phyloP scores from a whole-genome alignment of 495 filamentous ascomycete genomes.

The Tetracladium marchalianum region DNA sequence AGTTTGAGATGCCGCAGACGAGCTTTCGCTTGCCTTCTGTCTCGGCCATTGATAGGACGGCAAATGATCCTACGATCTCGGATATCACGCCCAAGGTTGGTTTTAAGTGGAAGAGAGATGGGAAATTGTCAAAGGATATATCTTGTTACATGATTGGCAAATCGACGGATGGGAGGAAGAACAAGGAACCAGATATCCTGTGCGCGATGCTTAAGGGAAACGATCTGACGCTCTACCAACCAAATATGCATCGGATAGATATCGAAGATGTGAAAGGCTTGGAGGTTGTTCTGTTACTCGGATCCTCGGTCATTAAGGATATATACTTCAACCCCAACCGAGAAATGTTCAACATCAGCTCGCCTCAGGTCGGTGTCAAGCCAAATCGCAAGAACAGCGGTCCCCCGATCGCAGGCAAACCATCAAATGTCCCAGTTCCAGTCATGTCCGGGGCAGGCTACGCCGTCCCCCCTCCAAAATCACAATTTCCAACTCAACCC shows the following conservation, averaged over 20 bases:
- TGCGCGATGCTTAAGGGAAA: slow-evolving; percentile 63
- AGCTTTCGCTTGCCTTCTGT: slow-evolving; percentile 72
- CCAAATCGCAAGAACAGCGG: slow-evolving; percentile 18
- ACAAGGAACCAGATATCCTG: slow-evolving; percentile 88
- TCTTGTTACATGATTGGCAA: slow-evolving; percentile 74
- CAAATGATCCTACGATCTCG: slow-evolving; percentile 54
- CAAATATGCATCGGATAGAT: slow-evolving; percentile 81
- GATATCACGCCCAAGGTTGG: slow-evolving; percentile 67
- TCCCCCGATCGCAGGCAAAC: slow-evolving; percentile 14
- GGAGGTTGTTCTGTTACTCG: slow-evolving; percentile 77
- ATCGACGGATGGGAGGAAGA: slow-evolving; percentile 59
- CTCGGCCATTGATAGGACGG: slow-evolving; percentile 66
- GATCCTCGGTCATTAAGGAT: slow-evolving; percentile 77
- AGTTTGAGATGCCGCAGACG: slow-evolving; percentile 84
- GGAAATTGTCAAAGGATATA: slow-evolving; percentile 70
- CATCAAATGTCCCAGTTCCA: slow-evolving; percentile 8
- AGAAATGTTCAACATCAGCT: slow-evolving; percentile 69
- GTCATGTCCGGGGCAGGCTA: slow-evolving; percentile 15
- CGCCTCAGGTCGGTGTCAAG: slow-evolving; percentile 6
- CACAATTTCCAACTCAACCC: slow-evolving; percentile 11
- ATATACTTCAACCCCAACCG: slow-evolving; percentile 61
- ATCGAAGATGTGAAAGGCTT: slow-evolving; percentile 90
- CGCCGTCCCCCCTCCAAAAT: slow-evolving; percentile 2
- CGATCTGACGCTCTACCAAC: slow-evolving; percentile 76
- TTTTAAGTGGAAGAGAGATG: slow-evolving; percentile 89